Evolutionary conservation across 768 basidiomycete species (phyloP).

Genomic region (Termitomyces titanicus): DNA sequence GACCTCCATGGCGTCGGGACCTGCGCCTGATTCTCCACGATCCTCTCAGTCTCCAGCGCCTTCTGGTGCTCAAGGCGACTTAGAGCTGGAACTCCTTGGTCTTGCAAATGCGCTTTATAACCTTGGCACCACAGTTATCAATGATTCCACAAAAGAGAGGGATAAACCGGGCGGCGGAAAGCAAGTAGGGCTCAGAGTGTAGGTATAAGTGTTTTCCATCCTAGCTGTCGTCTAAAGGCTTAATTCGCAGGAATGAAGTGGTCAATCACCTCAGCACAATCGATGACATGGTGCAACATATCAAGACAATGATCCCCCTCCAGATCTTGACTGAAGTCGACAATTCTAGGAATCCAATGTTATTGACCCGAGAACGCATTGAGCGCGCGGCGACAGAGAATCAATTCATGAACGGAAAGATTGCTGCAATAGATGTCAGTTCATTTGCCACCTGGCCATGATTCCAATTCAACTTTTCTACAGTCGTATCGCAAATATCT

Average conservation of each 20-base stretch:
- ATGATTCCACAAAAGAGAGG: constrained; percentile 77
- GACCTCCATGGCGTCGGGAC: constrained; percentile 12
- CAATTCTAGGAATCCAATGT: constrained; percentile 76
- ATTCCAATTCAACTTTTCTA: constrained; percentile 6
- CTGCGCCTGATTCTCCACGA: constrained; percentile 65
- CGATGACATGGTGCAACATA: constrained; percentile 63
- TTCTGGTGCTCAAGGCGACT: constrained; percentile 62
- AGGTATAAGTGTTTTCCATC: constrained; percentile 21
- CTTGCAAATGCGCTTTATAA: constrained; percentile 79
- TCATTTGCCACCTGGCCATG: not conserved
- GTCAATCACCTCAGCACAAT: constrained; percentile 61
- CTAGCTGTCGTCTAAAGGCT: not conserved
- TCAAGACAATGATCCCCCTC: constrained; percentile 65
- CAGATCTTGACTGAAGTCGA: constrained; percentile 79
- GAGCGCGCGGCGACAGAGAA: constrained; percentile 87
- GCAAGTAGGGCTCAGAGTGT: constrained; percentile 78
- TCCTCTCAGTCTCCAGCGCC: constrained; percentile 74
- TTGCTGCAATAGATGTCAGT: constrained; percentile 69
- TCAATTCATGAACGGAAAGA: constrained; percentile 89
- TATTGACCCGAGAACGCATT: constrained; percentile 72
- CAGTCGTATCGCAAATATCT: constrained; percentile 70
- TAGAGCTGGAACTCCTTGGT: constrained; percentile 72
- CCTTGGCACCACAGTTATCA: constrained; percentile 78
- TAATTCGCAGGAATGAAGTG: constrained; percentile 61
- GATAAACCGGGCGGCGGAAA: constrained; percentile 69